Percentiles rank a stretch among this genome's conserved stretches.
Evolutionary conservation across 148 eudicot species (phyloP).

Genomic region (Salicornia ramosissima): DNA sequence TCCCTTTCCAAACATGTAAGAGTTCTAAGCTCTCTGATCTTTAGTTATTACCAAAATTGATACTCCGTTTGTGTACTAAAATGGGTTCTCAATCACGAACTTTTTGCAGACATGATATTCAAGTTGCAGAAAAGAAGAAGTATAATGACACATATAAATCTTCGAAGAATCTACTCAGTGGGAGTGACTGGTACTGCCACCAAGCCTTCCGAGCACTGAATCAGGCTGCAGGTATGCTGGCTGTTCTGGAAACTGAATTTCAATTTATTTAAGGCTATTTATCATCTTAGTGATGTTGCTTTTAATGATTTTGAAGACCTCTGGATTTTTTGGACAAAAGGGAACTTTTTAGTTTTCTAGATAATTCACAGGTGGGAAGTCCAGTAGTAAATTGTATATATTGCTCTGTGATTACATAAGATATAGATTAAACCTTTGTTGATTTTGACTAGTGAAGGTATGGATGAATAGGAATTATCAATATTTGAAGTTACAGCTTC

Average conservation of each 20-base stretch:
- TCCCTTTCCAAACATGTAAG: conserved; percentile 97
- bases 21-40: conserved; percentile 6
- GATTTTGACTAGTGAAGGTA: background rate
- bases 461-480: background rate
- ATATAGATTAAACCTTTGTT: background rate
- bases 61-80: background rate
- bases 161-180: conserved; percentile 74
- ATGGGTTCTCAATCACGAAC: conserved; percentile 12
- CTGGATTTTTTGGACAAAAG: background rate
- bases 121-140: conserved; percentile 85
- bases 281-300: background rate
- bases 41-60: conserved; percentile 7
- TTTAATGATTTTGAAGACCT: background rate
- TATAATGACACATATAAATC: conserved; percentile 66
- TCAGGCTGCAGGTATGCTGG: conserved; percentile 87
- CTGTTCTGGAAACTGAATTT: background rate
- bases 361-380: background rate
- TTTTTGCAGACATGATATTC: conserved; percentile 64
- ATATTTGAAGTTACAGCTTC: background rate
- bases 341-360: background rate
- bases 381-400: background rate
- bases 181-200: conserved; percentile 93
- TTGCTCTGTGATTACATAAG: background rate
- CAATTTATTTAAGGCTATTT: background rate
- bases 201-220: conserved; percentile 98